Evolutionary conservation across 805 yeast species (phyloP).

Genomic region (Starmerella bombi): DNA sequence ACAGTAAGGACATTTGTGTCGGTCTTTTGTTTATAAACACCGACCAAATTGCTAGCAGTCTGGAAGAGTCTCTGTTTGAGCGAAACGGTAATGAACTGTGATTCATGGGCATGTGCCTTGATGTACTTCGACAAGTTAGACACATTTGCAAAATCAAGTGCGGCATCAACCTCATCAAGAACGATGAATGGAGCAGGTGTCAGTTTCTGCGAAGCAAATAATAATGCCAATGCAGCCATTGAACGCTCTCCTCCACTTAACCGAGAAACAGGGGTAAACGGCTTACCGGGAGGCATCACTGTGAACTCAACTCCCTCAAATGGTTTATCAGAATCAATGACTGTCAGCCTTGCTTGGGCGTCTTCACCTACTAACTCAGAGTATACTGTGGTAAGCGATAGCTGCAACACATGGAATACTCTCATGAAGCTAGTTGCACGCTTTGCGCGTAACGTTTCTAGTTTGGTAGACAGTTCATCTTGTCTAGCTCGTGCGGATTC

Average conservation of each 20-base stretch:
- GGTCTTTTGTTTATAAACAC: slow-evolving; percentile 62
- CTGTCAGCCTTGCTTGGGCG: slow-evolving; percentile 64
- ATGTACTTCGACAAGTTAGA: slow-evolving; percentile 78
- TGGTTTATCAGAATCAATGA: slow-evolving; percentile 86
- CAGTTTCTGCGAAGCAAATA: slow-evolving; percentile 80
- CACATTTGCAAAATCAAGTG: slow-evolving; percentile 82
- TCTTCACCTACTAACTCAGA: slow-evolving; percentile 69
- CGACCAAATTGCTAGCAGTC: slow-evolving; percentile 79
- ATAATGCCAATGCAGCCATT: slow-evolving; percentile 83
- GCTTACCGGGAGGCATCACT: slow-evolving; percentile 92
- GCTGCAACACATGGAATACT: slow-evolving; percentile 67
- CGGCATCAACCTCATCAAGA: slow-evolving; percentile 96
- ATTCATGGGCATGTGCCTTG: slow-evolving; percentile 36
- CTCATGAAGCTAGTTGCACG: slow-evolving; percentile 53
- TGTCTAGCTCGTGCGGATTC: slow-evolving; percentile 5
- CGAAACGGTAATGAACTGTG: slow-evolving; percentile 83
- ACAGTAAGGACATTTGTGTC: slow-evolving; percentile 16
- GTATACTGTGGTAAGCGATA: slow-evolving; percentile 59
- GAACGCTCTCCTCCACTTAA: slow-evolving; percentile 95
- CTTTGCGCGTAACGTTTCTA: slow-evolving; percentile 43
- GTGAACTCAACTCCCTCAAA: slow-evolving; percentile 78
- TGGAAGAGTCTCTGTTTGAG: slow-evolving; percentile 79
- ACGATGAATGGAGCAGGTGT: slow-evolving; percentile 95
- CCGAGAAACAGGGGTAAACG: slow-evolving; percentile 83
- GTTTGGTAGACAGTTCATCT: slow-evolving; percentile 24